phyloP scores from a whole-genome alignment of 495 filamentous ascomycete genomes.

The Podospora tetraspora region DNA sequence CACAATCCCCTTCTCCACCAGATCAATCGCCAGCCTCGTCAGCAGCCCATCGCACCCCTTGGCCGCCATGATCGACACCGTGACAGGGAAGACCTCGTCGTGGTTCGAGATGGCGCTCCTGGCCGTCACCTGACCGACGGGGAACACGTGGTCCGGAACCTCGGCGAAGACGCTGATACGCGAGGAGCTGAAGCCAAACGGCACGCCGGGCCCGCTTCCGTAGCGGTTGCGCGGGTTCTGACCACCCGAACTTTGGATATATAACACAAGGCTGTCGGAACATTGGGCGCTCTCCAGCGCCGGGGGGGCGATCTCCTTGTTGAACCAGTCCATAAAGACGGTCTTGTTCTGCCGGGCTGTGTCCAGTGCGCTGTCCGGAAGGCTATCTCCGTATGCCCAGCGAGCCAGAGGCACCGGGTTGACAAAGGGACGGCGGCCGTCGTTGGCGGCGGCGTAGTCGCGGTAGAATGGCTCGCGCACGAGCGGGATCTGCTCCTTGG shows the following conservation, averaged over 20 bases:
- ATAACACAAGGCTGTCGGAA: slow-evolving; percentile 34
- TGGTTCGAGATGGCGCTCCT: slow-evolving; percentile 49
- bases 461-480: slow-evolving; percentile 48
- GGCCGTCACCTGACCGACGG: slow-evolving; percentile 51
- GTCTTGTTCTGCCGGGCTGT: slow-evolving; percentile 43
- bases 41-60: slow-evolving; percentile 60
- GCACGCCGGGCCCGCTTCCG: slow-evolving; percentile 28
- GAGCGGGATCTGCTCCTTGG: slow-evolving; percentile 46
- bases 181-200: slow-evolving; percentile 41
- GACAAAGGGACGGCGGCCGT: slow-evolving; percentile 48
- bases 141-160: slow-evolving; percentile 53
- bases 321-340: slow-evolving; percentile 52
- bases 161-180: slow-evolving; percentile 46
- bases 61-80: slow-evolving; percentile 53
- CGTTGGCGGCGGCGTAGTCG: slow-evolving; percentile 46
- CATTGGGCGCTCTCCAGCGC: slow-evolving; percentile 30
- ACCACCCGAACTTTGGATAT: slow-evolving; percentile 23
- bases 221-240: slow-evolving; percentile 33
- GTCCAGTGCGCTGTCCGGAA: slow-evolving; percentile 34
- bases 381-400: slow-evolving; percentile 50
- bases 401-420: slow-evolving; percentile 51
- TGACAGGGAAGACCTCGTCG: slow-evolving; percentile 54
- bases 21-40: slow-evolving; percentile 48
- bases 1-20: slow-evolving; percentile 48
- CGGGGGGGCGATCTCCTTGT: slow-evolving; percentile 38